These are phyloP conservation scores for Fraxinus quadrangulata DNA, from an alignment of 257 asterid species.

Conservation along the genomic window DNA sequence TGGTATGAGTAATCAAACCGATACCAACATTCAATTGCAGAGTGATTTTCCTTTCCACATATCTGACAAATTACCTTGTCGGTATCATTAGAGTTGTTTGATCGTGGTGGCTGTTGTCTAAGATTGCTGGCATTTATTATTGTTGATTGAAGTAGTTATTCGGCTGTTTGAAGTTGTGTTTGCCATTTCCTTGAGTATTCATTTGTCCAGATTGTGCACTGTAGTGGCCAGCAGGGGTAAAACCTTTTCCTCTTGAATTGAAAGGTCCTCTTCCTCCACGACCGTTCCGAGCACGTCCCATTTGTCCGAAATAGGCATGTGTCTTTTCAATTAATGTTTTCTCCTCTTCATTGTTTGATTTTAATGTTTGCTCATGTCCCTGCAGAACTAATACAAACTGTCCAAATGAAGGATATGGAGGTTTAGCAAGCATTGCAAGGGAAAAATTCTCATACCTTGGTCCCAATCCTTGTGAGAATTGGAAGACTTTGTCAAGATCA, in stretches of 20 bases:
- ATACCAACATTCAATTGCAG: not conserved
- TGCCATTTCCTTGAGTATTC: too few relatives aligned
- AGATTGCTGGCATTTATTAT: not conserved
- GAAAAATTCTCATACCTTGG: not conserved
- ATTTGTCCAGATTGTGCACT: not conserved
- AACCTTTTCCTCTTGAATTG: not conserved
- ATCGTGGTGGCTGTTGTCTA: not conserved
- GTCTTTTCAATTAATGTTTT: not conserved
- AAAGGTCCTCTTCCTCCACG: not conserved
- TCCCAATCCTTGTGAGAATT: not conserved
- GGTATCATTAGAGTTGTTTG: not conserved
- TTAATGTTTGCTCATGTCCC: not conserved
- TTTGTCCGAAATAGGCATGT: not conserved
- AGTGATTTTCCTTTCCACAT: slow-evolving; percentile 7
- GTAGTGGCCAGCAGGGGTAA: not conserved
- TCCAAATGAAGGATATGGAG: not conserved
- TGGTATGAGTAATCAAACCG: slow-evolving; percentile 10
- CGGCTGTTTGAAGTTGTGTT: too few relatives aligned
- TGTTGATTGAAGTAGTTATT: not conserved
- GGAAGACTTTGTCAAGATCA: not conserved
- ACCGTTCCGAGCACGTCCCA: not conserved
- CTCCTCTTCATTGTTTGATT: not conserved
- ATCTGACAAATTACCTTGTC: not conserved
- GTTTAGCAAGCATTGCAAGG: not conserved
- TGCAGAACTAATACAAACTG: not conserved